Base-by-base conservation (phyloP, 768 basidiomycete species). In the Pisolithus albus region DNA sequence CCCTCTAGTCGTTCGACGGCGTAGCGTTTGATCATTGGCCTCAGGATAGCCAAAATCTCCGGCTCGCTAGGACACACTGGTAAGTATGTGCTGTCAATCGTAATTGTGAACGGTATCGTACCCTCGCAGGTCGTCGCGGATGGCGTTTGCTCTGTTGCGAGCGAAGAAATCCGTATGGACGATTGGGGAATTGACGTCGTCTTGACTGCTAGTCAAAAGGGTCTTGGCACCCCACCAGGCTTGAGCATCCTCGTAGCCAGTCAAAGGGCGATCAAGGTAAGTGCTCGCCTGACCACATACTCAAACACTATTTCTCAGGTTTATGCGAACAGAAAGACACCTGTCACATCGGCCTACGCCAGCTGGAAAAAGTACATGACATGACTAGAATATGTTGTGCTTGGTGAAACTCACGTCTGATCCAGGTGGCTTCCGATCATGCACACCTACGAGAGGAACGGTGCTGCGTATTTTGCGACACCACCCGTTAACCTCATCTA, bases 111-210 rank as follows among this genome's bases (percentile, higher is more conserved):
- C 21, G 47, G 45, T 11, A 18, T 39, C 53, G 13, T 28, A 16
- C 15, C 23, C 18, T 34, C n/a, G 21, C 52, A 88, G 85, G 74
- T 92, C 40, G 74, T 88, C 7, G 75, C 92, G 52, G 96, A 99
- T 63, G 91, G 82, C n/a, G 96, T 99, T 24, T 99, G 96, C 70
- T 86, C 92, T 2, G 92, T 97, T 15, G 96, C 90, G 5, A 90
- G 86, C 59, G 96, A 98, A 66, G 92, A 97, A 66, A 93, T 99
- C 60, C 81, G 76, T 42, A 88, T 96, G 75, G 96, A 98, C 59
- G 84, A 80, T 2, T 98, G 96, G 96, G 83, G 78, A 23, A 75
- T 98, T 49, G 96, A 99, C 59, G 82, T 93, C 36, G 86, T 98
- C 23, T 59, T 94, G 39, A 81, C 85, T 15, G 92, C 90, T 9